phyloP scores from a whole-genome alignment of 129 eudicot genomes.

The Chrysanthemum makinoi region DNA sequence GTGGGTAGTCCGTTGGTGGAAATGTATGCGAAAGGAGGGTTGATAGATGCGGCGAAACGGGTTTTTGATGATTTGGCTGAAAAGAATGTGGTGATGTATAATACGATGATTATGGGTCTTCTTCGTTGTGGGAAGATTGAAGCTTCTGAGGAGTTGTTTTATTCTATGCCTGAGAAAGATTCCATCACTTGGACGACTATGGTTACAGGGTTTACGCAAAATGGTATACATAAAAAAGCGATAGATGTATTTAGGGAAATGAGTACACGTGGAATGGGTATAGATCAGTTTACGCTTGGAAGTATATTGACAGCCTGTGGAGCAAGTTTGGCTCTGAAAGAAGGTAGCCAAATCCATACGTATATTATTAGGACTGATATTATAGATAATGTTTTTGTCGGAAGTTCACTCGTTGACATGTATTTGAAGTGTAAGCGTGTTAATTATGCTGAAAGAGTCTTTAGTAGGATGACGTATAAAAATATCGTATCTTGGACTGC shows the following conservation, averaged over 20 bases:
- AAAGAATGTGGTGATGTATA: conserved; percentile 70
- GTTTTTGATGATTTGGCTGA: conserved; percentile 75
- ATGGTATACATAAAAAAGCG: conserved; percentile 54
- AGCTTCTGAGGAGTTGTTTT: conserved; percentile 52
- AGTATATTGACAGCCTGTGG: conserved; percentile 89
- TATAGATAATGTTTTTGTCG: conserved; percentile 59
- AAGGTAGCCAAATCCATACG: conserved; percentile 80
- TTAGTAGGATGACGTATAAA: conserved; percentile 55
- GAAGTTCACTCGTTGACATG: conserved; percentile 91
- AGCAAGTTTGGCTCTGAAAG: conserved; percentile 49
- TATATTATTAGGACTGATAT: conserved; percentile 51
- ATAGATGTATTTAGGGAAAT: conserved; percentile 55
- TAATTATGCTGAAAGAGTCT: conserved; percentile 62
- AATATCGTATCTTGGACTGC: conserved; percentile 94
- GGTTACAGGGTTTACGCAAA: conserved; percentile 86
- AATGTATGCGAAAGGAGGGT: conserved; percentile 76
- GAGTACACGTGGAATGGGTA: conserved; percentile 47
- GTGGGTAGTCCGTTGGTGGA: conserved; percentile 88
- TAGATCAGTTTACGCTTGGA: conserved; percentile 90
- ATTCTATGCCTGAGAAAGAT: conserved; percentile 64
- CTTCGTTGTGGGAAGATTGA: conserved; percentile 74
- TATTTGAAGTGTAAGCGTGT: conserved; percentile 71
- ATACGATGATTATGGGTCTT: conserved; percentile 79
- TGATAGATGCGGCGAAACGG: conserved; percentile 45
- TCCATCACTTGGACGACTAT: conserved; percentile 88